Conservation (phyloP, 139 green algal species). For the Mesotaenium endlicherianum region DNA sequence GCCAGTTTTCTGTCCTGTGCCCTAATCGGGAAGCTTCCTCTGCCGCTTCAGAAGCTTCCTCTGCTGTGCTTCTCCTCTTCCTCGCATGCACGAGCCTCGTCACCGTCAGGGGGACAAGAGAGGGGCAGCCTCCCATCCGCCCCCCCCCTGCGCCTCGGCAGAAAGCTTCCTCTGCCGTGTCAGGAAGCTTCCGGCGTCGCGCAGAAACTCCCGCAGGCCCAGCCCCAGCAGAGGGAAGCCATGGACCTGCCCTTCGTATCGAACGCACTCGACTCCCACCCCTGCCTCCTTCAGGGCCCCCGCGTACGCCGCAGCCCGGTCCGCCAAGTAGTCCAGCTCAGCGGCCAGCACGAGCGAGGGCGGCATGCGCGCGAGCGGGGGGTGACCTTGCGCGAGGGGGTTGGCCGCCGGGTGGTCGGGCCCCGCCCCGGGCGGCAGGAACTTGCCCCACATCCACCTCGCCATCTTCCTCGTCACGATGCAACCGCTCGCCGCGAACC, state of each 20-base stretch:
- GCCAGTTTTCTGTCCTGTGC: too few relatives aligned
- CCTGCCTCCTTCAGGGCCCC: not conserved
- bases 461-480: not conserved
- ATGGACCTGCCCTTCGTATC: not conserved
- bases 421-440: not conserved
- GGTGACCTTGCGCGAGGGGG: not conserved
- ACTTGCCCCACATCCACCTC: not conserved
- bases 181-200: too few relatives aligned
- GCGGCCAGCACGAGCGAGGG: slow-evolving; percentile 9
- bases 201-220: too few relatives aligned
- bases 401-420: slow-evolving; percentile 11
- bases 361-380: not conserved
- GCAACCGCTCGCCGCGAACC: not conserved
- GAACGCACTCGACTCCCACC: not conserved
- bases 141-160: too few relatives aligned
- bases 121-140: too few relatives aligned
- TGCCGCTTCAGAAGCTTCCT: too few relatives aligned
- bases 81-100: too few relatives aligned
- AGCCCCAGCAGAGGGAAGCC: not conserved
- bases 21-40: too few relatives aligned
- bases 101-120: too few relatives aligned
- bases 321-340: not conserved
- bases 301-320: slow-evolving; percentile 2
- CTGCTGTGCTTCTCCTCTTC: too few relatives aligned
- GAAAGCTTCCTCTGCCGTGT: too few relatives aligned